Evolutionary conservation across 345 rosid species (phyloP), one percentile per base, ranked within the genome.

Genomic region (Moringa oleifera): DNA sequence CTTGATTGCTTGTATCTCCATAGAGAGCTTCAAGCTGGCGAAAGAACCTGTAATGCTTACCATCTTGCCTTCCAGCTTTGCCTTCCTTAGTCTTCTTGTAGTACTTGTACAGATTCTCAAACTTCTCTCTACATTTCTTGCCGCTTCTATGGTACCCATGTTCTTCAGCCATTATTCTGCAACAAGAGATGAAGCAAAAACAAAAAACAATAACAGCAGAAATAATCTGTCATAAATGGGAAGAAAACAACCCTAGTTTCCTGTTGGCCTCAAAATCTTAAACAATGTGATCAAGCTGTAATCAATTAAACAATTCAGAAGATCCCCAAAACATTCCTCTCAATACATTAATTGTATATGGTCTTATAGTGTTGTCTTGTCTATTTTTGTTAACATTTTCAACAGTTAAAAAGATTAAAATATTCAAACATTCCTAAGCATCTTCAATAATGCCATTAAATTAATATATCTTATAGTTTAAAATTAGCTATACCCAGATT

Each of bases 21-120:
- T 77, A 80, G 25, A 83, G 74, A 25, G 85, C 85, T 69, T 83
- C 88, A 23, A 83, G 83, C 46, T 83, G 88, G 50, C 80, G 78
- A 64, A 78, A 83, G 63, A 81, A 83, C 51, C 85, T 75, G 57
- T 83, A 83, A 55, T 83, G 72, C 65, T 83, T 83, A 20, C 88
- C 88, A 52, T 81, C 85, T 61, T 78, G 88, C 54, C 88, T 74
- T 17, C 81, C 80, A 24, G 83, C 76, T 68, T 80, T 83, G 25
- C 85, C 85, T 58, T 79, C 85, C 72, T 79, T 83, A 21, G 88
- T 83, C 68, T 81, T 83, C 80, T 83, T 83, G 71, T 83, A 80
- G 59, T 83, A 83, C 72, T 83, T 83, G 77, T 83, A 79, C 69
- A 81, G 56, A 67, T 83, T 83, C 71, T 83, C 88, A 57, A 83